These are phyloP conservation scores for Bipolaris cookei DNA, from an alignment of 2,329 filamentous ascomycete species.

Conservation along the genomic window DNA sequence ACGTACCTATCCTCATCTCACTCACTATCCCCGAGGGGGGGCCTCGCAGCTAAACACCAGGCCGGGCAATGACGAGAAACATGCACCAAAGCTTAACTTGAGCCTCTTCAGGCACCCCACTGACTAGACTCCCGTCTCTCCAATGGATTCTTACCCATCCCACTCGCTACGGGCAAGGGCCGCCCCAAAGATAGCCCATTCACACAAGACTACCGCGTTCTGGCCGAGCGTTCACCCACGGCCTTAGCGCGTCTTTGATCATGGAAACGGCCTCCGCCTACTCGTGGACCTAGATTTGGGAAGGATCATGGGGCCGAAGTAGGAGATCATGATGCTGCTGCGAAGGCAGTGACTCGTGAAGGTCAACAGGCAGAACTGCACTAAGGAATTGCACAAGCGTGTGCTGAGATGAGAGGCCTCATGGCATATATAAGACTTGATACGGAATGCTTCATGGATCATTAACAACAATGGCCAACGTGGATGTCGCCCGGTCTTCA, in stretches of 20 bases:
- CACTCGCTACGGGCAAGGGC: slow-evolving; percentile 3
- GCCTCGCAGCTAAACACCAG: slow-evolving; percentile 20
- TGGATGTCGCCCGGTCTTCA: slow-evolving; percentile 2
- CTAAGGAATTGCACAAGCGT: slow-evolving; percentile 8
- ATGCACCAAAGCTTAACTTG: slow-evolving; percentile 21
- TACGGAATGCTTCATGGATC: neutral
- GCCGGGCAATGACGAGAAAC: slow-evolving; percentile 16
- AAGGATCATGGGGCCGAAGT: slow-evolving; percentile 22
- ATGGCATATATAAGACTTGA: slow-evolving; percentile 15
- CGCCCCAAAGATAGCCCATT: slow-evolving; percentile 22
- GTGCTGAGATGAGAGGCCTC: slow-evolving; percentile 19
- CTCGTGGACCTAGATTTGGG: slow-evolving; percentile 6
- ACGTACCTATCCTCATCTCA: slow-evolving; percentile 5
- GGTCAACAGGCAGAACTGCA: slow-evolving; percentile 5
- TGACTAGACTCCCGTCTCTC: slow-evolving; percentile 11
- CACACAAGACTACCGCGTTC: slow-evolving; percentile 14
- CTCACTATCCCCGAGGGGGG: neutral
- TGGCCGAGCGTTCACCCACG: slow-evolving; percentile 16
- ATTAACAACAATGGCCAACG: slow-evolving; percentile 1
- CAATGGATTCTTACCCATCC: slow-evolving; percentile 11
- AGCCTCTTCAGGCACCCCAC: slow-evolving; percentile 23
- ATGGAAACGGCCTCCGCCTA: slow-evolving; percentile 16
- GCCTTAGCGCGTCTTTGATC: slow-evolving; percentile 10
- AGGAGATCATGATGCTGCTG: slow-evolving; percentile 14
- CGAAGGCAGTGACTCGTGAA: slow-evolving; percentile 13